A percentile compares a stretch with the other conserved stretches of the same genome.
Conservation (phyloP, 495 filamentous ascomycete species). For the Trichoderma asperelloides region DNA sequence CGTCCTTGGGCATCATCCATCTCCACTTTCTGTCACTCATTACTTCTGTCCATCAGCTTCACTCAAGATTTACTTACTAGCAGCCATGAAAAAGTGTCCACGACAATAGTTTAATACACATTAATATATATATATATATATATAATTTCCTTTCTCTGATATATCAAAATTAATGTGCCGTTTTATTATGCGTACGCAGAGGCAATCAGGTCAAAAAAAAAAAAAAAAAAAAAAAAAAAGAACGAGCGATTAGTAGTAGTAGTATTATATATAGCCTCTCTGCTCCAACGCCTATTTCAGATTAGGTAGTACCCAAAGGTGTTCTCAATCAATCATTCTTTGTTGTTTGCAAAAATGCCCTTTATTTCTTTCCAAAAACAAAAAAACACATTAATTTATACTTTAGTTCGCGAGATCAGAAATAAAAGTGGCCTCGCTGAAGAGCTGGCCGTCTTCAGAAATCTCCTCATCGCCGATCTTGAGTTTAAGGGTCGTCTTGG, state of each 20-base stretch:
- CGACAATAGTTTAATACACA: too few relatives aligned
- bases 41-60: too few relatives aligned
- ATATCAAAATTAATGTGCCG: not conserved
- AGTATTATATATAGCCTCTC: slow-evolving; percentile 3
- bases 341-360: not conserved
- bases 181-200: not conserved
- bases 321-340: not conserved
- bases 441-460: slow-evolving; percentile 66
- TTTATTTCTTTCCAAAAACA: not conserved
- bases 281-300: not conserved
- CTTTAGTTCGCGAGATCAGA: slow-evolving; percentile 28
- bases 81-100: too few relatives aligned
- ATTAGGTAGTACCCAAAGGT: not conserved
- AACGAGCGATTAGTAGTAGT: slow-evolving; percentile 1
- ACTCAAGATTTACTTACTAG: too few relatives aligned
- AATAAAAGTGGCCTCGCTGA: slow-evolving; percentile 89
- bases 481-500: slow-evolving; percentile 62
- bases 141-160: not conserved
- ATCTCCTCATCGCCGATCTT: slow-evolving; percentile 72
- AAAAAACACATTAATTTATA: not conserved
- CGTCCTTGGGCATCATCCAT: too few relatives aligned
- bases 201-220: not conserved
- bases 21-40: too few relatives aligned
- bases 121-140: not conserved
- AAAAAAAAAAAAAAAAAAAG: not conserved